phyloP scores from a whole-genome alignment of 2,329 filamentous ascomycete species.

The Aspergillus unguis region DNA sequence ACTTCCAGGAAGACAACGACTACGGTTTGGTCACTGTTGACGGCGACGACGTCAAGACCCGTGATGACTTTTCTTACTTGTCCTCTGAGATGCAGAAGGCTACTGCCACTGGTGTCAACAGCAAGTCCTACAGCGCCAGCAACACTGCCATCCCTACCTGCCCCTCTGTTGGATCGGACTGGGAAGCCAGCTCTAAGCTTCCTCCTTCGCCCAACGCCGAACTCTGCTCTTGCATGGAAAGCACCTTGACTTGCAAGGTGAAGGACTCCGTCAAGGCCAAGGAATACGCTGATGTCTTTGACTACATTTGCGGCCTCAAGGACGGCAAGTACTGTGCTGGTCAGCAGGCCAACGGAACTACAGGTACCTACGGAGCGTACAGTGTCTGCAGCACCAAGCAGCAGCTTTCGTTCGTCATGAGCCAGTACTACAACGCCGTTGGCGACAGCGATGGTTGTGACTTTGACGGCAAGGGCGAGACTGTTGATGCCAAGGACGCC shows the following conservation, averaged over 20 bases:
- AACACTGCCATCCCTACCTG: slow-evolving; percentile 68
- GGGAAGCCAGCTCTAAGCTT: slow-evolving; percentile 67
- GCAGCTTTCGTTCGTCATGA: slow-evolving; percentile 47
- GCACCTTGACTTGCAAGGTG: slow-evolving; percentile 68
- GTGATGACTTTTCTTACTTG: slow-evolving; percentile 72
- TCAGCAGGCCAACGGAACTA: slow-evolving; percentile 38
- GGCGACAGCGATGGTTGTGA: slow-evolving; percentile 40
- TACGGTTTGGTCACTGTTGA: slow-evolving; percentile 67
- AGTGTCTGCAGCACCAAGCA: slow-evolving; percentile 46
- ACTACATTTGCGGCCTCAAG: slow-evolving; percentile 39
- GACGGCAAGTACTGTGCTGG: slow-evolving; percentile 36
- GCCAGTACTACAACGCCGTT: slow-evolving; percentile 44
- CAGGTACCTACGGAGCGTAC: slow-evolving; percentile 47
- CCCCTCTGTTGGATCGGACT: slow-evolving; percentile 62
- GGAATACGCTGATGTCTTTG: slow-evolving; percentile 62
- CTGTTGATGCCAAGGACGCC: slow-evolving; percentile 30
- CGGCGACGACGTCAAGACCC: slow-evolving; percentile 60
- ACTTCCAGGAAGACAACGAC: slow-evolving; percentile 86
- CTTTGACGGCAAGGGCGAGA: slow-evolving; percentile 44
- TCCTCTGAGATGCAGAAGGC: slow-evolving; percentile 66
- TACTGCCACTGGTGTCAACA: slow-evolving; percentile 63
- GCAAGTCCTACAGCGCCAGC: slow-evolving; percentile 66
- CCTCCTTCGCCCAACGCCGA: slow-evolving; percentile 76
- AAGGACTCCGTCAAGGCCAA: slow-evolving; percentile 57
- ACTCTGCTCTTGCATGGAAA: slow-evolving; percentile 83